A percentile compares a stretch with the other conserved stretches of the same genome.
Evolutionary conservation across 2,329 filamentous ascomycete species (phyloP).

Genomic region (Pestalotiopsis sp.): DNA sequence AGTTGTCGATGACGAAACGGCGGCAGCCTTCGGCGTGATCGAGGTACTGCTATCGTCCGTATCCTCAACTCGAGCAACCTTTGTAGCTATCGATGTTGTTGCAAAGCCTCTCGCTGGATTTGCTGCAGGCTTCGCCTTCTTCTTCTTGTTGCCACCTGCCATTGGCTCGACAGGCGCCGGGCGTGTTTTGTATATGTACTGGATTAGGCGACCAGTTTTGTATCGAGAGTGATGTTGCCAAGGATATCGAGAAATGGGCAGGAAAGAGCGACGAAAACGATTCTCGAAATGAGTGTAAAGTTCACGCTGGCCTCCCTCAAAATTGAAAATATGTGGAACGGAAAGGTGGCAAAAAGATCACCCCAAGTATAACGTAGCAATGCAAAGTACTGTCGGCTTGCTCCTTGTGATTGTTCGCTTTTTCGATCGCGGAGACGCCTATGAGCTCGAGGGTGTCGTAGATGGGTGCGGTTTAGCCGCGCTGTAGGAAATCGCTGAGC

Average conservation of each 20-base stretch:
- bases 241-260: background rate
- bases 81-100: slow-evolving; percentile 89
- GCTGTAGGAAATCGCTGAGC: background rate
- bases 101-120: slow-evolving; percentile 93
- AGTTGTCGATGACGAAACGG: slow-evolving; percentile 32
- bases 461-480: background rate
- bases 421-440: background rate
- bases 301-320: background rate
- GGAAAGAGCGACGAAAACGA: background rate
- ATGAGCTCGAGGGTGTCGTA: background rate
- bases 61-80: slow-evolving; percentile 50
- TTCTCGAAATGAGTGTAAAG: background rate
- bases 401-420: background rate
- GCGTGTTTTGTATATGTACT: background rate
- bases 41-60: slow-evolving; percentile 30
- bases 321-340: background rate
- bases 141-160: slow-evolving; percentile 68
- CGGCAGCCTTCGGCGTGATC: slow-evolving; percentile 24
- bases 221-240: background rate
- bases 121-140: slow-evolving; percentile 87
- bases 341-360: background rate
- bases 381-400: background rate
- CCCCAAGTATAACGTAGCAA: background rate
- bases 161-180: background rate
- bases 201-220: background rate